Percentiles rank a stretch among this genome's conserved stretches.
These are phyloP conservation scores for Amaranthus palmeri DNA, from an alignment of 148 eudicot genomes.

Conservation along the genomic window DNA sequence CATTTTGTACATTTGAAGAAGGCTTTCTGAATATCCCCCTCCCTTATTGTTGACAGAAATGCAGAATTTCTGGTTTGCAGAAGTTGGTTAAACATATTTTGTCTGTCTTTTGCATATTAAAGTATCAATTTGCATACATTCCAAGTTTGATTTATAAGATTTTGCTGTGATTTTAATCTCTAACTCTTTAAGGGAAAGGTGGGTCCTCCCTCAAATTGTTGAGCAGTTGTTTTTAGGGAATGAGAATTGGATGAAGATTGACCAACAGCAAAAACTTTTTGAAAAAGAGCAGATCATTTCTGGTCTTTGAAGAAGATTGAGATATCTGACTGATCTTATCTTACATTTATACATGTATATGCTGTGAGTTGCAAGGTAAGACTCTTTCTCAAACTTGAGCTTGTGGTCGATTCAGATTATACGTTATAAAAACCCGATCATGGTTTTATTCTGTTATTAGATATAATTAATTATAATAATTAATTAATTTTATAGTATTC, in stretches of 20 bases:
- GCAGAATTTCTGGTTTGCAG: conserved; percentile 15
- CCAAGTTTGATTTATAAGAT: conserved; percentile 19
- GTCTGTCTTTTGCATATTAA: neutral
- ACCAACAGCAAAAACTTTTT: conserved; percentile 26
- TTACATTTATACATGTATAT: conserved; percentile 21
- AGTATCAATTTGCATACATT: neutral
- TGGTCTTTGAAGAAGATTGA: neutral
- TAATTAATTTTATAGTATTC: too few species aligned
- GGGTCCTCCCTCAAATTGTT: conserved; percentile 20
- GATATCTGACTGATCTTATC: conserved; percentile 8
- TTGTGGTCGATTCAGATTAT: too few species aligned
- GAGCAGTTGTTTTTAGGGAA: conserved; percentile 43
- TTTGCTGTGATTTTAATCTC: conserved; percentile 12
- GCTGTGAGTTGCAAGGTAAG: conserved; percentile 20
- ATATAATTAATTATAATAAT: too few species aligned
- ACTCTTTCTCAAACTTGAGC: neutral
- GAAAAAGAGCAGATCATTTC: neutral
- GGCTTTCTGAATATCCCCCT: conserved; percentile 26
- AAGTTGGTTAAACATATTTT: conserved; percentile 20
- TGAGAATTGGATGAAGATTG: conserved; percentile 43
- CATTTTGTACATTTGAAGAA: conserved; percentile 56
- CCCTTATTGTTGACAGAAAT: conserved; percentile 5
- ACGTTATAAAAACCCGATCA: too few species aligned
- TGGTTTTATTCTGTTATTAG: too few species aligned
- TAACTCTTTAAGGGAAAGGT: conserved; percentile 12